These are phyloP conservation scores for Neoscytalidium dimidiatum DNA, from an alignment of 2,329 filamentous ascomycete species.

Conservation along the genomic window DNA sequence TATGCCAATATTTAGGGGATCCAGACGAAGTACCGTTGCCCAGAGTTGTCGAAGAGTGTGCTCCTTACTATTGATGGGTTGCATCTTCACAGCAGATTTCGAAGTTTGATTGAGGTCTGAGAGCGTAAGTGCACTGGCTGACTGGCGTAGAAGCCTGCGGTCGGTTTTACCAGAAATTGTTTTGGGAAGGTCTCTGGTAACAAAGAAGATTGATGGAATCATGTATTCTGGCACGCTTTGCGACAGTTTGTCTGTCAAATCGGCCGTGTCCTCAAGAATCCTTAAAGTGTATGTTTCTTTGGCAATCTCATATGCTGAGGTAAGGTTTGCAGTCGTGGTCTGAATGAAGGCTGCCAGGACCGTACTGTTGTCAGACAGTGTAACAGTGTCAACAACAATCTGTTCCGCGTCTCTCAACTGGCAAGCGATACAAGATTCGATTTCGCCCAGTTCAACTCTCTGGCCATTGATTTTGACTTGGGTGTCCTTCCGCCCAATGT, in stretches of 20 bases:
- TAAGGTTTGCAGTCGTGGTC: no score
- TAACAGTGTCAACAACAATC: neutral
- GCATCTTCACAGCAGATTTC: neutral
- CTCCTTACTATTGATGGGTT: no score
- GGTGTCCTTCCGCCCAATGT: neutral
- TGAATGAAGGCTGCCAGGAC: no score
- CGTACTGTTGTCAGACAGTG: neutral
- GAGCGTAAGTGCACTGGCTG: neutral
- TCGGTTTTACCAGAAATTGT: no score
- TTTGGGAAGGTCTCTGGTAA: no score
- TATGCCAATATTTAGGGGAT: conserved; percentile 26
- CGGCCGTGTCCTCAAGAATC: no score
- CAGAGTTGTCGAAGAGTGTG: neutral
- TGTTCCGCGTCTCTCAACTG: neutral
- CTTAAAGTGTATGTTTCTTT: no score
- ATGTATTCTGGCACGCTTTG: no score
- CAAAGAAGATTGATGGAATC: no score
- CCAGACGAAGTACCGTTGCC: conserved; percentile 16
- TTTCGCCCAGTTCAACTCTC: conserved; percentile 22
- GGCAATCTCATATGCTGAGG: no score
- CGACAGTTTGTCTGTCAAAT: no score
- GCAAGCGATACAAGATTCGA: neutral
- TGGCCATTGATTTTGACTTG: neutral
- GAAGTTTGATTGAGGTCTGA: neutral
- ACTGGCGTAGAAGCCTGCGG: no score